Evolutionary conservation across 495 filamentous ascomycete genomes (phyloP), one percentile per base, ranked within the genome.

Genomic region (Polyplosphaeria fusca): DNA sequence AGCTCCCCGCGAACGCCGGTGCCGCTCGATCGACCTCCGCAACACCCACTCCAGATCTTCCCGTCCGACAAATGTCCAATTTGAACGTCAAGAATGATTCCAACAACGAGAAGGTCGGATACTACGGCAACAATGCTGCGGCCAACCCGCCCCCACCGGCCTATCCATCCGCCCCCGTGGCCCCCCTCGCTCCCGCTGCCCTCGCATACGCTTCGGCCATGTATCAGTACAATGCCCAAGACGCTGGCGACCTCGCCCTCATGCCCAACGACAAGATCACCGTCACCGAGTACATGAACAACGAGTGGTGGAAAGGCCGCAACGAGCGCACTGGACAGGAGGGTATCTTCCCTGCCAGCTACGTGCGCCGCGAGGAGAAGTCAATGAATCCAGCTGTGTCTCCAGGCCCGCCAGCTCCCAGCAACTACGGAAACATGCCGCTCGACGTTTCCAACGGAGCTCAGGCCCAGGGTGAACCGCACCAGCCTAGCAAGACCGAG

Each of bases 271-370:
- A 95, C 71, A 77, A 79, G 20, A 76, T 98, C 60, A 78, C 82
- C 44, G 86, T 98, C 23, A 76, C 81, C 43, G 88, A 95, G 68
- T 89, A 96, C 72, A 89, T 94, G 83, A 97, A 96, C 63, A 83
- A 82, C 18, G 93, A 98, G 66, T 98, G 93, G 94, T 95, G 90
- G 90, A 84, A 87, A 74, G 93, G 93, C 49, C 82, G 81, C 23
- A 90, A 93, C 69, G 73, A 82, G 60, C 83, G 88, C 12, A 95
- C 88, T 14, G 86, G 85, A 27, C 69, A 79, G 59, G 87, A 92
- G 71, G 93, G 93, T 50, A 90, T 96, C 63, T 96, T 98, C 78
- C 92, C 93, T 19, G 78, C 83, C 41, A 86, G 77, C 67, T 96
- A 96, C 59, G 92, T 98, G n/a, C 80, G 81, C 20, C 65, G 49